Evolutionary conservation across 2,329 filamentous ascomycete species (phyloP), one percentile per base, ranked within the genome.

Genomic region (Hypoxylon sp.): DNA sequence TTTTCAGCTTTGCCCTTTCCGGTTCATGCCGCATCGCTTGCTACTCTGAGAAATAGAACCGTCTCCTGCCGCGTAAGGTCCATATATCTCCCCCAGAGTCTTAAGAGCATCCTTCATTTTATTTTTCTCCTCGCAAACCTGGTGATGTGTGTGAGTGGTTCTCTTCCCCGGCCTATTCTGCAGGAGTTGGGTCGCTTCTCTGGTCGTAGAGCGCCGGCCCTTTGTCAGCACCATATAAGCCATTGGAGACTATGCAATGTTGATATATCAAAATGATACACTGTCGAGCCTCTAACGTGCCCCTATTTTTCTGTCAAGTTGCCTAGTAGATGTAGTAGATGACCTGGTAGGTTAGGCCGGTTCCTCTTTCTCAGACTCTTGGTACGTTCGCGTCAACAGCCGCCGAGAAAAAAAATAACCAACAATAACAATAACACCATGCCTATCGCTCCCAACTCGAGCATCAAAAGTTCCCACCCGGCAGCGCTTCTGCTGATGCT

Each of bases 1-100:
- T 64, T 53, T 63, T 68, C 65, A 68, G 62, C 68, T 63, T 62
- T 63, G 35, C 61, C 54, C 55, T 65, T 63, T 56, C 68, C 68
- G 68, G 54, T 53, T 65, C 58, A 54, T 68, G 62, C 65, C 65
- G 65, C 65, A 61, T 59, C 46, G 39, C 50, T 37, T 56, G 39
- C 50, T 48, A 50, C 61, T 57, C 19, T 55, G n/a, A 57, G 54
- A 35, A 35, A 47, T 44, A 42, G 51, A 11, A 44, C 35, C 27
- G 24, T 52, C 35, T 62, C 44, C 56, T 58, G n/a, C 64, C 50
- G 50, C 37, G 59, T 59, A 21, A 54, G 6, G 21, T 53, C 19
- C 29, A 60, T 65, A 53, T 53, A 51, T 51, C 54, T 57, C 27
- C 17, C 35, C 21, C 39, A 46, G 62, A 47, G 19, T 46, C 35